These are phyloP conservation scores for Chamaecrista fasciculata DNA, from an alignment of 306 rosid species.

Conservation along the genomic window DNA sequence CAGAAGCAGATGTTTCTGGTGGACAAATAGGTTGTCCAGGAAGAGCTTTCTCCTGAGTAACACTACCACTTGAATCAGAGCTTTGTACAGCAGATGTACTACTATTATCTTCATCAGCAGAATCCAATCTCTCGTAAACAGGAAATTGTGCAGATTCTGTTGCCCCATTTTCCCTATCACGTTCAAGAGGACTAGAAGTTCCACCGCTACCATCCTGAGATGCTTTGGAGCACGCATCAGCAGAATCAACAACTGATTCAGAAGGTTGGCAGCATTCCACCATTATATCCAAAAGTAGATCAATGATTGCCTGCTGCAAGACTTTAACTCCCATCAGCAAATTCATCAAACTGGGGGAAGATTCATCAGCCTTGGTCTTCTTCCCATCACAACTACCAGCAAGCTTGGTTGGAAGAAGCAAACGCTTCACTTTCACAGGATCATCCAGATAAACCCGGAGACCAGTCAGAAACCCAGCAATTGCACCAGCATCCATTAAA, in stretches of 20 bases:
- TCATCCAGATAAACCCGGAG: conserved; percentile 99
- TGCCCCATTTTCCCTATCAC: conserved; percentile 69
- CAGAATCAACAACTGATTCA: conserved; percentile 59
- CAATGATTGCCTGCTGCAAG: conserved; percentile 96
- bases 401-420: conserved; percentile 95
- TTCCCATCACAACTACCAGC: conserved; percentile 80
- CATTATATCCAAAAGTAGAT: conserved; percentile 97
- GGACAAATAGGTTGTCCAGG: conserved; percentile 73
- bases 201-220: conserved; percentile 56
- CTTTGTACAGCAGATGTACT: conserved; percentile 85
- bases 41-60: conserved; percentile 54
- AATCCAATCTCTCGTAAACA: conserved; percentile 71
- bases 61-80: conserved; percentile 58
- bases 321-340: conserved; percentile 99
- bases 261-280: conserved; percentile 99
- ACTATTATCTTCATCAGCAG: conserved; percentile 57
- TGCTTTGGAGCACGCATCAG: conserved; percentile 61
- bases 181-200: conserved; percentile 51
- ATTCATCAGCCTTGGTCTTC: conserved; percentile 73
- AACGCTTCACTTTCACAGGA: conserved; percentile 95
- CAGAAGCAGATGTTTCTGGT: conserved; percentile 84
- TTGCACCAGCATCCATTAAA: conserved; percentile 97
- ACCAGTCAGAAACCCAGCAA: conserved; percentile 98
- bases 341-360: conserved; percentile 98
- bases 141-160: conserved; percentile 58